Percentiles rank a stretch among this genome's conserved stretches.
Evolutionary conservation across 371 early-diverging fungal species (phyloP).

Genomic region (Circinella minor): DNA sequence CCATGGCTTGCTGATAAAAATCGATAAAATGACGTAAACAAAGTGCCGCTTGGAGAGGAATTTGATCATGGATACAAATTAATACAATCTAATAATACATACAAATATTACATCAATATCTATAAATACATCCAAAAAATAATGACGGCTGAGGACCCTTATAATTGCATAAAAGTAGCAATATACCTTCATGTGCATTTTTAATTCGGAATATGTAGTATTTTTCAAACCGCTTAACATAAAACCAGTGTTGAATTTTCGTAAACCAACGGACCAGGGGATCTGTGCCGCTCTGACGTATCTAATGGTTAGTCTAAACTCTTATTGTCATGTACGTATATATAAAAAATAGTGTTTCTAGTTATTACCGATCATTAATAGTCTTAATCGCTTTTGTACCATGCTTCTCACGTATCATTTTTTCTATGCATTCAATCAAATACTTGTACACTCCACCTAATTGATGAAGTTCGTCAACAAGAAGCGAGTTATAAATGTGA

Average conservation of each 20-base stretch:
- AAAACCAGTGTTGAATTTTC: neutral
- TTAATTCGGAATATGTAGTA: conserved; percentile 4
- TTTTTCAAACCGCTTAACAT: conserved; percentile 8
- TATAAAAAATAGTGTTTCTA: too few relatives aligned
- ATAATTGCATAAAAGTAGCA: too few relatives aligned
- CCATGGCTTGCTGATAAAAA: conserved; percentile 12
- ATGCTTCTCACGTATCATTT: neutral
- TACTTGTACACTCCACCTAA: conserved; percentile 7
- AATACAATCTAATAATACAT: neutral
- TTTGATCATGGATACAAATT: conserved; percentile 8
- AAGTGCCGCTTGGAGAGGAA: conserved; percentile 7
- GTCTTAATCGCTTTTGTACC: neutral
- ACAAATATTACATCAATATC: too few relatives aligned
- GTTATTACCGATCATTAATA: too few relatives aligned
- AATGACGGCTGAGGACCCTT: too few relatives aligned
- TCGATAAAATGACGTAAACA: conserved; percentile 12
- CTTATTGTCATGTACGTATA: too few relatives aligned
- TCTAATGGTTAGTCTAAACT: too few relatives aligned
- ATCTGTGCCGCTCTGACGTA: neutral
- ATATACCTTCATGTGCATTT: conserved; percentile 10
- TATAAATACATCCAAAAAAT: neutral
- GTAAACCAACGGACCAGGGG: neutral
- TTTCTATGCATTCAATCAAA: conserved; percentile 5
- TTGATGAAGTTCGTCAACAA: conserved; percentile 14
- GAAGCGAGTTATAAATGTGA: conserved; percentile 3